Evolutionary conservation across 306 rosid species (phyloP).

Genomic region (Vigna trinervia): DNA sequence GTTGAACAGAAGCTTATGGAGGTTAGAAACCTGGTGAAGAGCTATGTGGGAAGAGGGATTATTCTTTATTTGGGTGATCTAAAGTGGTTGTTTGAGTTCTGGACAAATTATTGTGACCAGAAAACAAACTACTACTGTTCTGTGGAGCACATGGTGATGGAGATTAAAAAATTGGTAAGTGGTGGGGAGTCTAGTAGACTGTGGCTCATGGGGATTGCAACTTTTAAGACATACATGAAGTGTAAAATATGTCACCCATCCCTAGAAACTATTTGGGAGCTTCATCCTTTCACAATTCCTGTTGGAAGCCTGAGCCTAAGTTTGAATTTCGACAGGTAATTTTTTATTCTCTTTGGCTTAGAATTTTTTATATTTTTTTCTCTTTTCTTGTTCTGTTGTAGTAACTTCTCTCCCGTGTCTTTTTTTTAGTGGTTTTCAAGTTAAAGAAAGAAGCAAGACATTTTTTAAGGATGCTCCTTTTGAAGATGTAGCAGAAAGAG

Average conservation of each 20-base stretch:
- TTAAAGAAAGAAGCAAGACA: slow-evolving; percentile 52
- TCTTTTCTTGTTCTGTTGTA: neutral
- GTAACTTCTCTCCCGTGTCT: slow-evolving; percentile 20
- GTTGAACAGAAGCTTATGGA: slow-evolving; percentile 71
- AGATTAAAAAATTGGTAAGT: slow-evolving; percentile 66
- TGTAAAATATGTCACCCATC: slow-evolving; percentile 75
- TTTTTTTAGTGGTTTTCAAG: slow-evolving; percentile 55
- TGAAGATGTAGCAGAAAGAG: slow-evolving; percentile 37
- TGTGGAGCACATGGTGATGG: slow-evolving; percentile 73
- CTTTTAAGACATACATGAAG: slow-evolving; percentile 69
- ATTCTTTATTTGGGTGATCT: slow-evolving; percentile 84
- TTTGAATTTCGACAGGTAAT: slow-evolving; percentile 75
- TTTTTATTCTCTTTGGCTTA: neutral
- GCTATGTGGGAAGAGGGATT: slow-evolving; percentile 73
- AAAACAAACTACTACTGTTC: slow-evolving; percentile 57
- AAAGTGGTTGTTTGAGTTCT: slow-evolving; percentile 76
- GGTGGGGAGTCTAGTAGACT: slow-evolving; percentile 64
- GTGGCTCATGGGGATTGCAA: slow-evolving; percentile 79
- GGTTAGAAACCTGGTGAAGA: slow-evolving; percentile 68
- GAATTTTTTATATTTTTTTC: neutral
- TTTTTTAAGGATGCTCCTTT: slow-evolving; percentile 47
- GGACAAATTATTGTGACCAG: slow-evolving; percentile 63
- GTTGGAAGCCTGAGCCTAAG: slow-evolving; percentile 75
- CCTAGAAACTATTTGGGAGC: slow-evolving; percentile 82
- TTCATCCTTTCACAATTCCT: slow-evolving; percentile 78